A percentile compares a stretch with the other conserved stretches of the same genome.
Conservation (phyloP, 2,329 filamentous ascomycete genomes). For the Colletotrichum tofieldiae region DNA sequence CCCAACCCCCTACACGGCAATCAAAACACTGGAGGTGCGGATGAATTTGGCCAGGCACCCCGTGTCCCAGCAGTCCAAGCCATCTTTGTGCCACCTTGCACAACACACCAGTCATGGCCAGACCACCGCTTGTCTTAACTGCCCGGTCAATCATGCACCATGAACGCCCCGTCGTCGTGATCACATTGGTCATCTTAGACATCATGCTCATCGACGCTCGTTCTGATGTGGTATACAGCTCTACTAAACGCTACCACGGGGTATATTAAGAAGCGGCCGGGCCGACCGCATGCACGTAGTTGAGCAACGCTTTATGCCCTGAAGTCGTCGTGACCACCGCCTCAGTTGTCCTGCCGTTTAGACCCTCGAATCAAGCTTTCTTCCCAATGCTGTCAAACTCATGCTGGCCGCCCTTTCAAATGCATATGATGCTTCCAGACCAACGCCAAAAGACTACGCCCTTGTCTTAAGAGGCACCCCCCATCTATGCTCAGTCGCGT, state of each 20-base stretch:
- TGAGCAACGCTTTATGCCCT: constrained; percentile 13
- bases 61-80: too few relatives aligned
- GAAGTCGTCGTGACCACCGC: constrained; percentile 15
- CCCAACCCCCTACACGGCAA: neutral
- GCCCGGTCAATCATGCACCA: neutral
- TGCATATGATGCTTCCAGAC: constrained; percentile 42
- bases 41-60: neutral
- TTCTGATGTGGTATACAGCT: constrained; percentile 34
- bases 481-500: constrained; percentile 24
- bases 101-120: neutral
- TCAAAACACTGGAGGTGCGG: neutral
- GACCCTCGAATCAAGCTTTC: constrained; percentile 26
- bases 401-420: constrained; percentile 40
- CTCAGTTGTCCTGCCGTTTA: constrained; percentile 20
- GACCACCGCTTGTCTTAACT: neutral
- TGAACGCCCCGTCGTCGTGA: neutral
- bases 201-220: neutral
- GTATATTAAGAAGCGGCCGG: constrained; percentile 40
- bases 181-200: neutral
- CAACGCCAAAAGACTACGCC: constrained; percentile 37
- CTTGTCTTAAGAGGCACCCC: constrained; percentile 7
- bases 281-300: constrained; percentile 10
- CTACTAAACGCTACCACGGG: constrained; percentile 36
- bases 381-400: constrained; percentile 36
- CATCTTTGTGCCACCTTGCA: neutral